phyloP scores from a whole-genome alignment of 2,329 filamentous ascomycete species.

The Sporothrix pallida region DNA sequence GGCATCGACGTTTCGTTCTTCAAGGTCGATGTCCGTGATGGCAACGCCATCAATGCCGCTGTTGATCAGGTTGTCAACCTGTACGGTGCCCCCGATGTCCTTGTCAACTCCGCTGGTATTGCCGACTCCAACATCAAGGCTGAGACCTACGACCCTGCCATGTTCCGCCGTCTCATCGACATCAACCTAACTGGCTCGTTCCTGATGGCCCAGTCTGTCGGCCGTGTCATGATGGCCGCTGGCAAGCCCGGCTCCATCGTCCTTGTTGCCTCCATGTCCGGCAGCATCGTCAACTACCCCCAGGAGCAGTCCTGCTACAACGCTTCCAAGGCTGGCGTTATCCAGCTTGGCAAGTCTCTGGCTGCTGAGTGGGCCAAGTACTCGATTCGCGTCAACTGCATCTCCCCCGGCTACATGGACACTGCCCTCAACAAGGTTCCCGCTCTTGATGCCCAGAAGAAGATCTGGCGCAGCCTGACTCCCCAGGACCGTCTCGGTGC shows the following conservation, averaged over 20 bases:
- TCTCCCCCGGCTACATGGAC: slow-evolving; percentile 87
- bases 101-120: slow-evolving; percentile 82
- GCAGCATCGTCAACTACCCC: slow-evolving; percentile 83
- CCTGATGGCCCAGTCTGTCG: slow-evolving; percentile 75
- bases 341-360: slow-evolving; percentile 79
- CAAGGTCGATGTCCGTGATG: slow-evolving; percentile 78
- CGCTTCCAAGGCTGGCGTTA: slow-evolving; percentile 79
- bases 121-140: slow-evolving; percentile 85
- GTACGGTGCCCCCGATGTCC: slow-evolving; percentile 72
- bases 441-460: slow-evolving; percentile 79
- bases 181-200: slow-evolving; percentile 84
- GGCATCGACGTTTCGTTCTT: slow-evolving; percentile 76
- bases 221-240: slow-evolving; percentile 73
- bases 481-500: slow-evolving; percentile 74
- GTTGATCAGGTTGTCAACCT: slow-evolving; percentile 69
- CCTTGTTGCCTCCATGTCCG: slow-evolving; percentile 81
- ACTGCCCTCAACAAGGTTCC: slow-evolving; percentile 80
- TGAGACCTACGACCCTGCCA: slow-evolving; percentile 75
- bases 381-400: slow-evolving; percentile 81
- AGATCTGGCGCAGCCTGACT: slow-evolving; percentile 76
- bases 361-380: slow-evolving; percentile 85
- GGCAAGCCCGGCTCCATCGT: slow-evolving; percentile 75
- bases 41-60: slow-evolving; percentile 70
- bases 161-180: slow-evolving; percentile 79
- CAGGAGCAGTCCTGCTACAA: slow-evolving; percentile 86